Conservation (phyloP, 2,329 filamentous ascomycete genomes). For the Apiospora saccharicola region DNA sequence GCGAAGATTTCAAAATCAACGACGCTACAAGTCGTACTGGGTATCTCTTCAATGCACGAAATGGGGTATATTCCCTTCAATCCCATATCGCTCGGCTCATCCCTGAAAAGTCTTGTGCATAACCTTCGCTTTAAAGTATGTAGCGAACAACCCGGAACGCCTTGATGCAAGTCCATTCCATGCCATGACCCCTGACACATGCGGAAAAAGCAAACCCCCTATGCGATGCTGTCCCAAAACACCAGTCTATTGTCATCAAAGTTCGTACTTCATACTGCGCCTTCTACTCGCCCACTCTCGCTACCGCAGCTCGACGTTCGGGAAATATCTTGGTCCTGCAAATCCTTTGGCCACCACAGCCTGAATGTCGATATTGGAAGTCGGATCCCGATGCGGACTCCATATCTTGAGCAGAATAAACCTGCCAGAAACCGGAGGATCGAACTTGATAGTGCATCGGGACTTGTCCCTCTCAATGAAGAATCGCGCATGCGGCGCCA, state of each 20-base stretch:
- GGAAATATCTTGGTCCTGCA: constrained; percentile 85
- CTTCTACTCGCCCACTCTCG: not conserved
- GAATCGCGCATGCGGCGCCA: constrained; percentile 81
- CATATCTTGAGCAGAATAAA: constrained; percentile 92
- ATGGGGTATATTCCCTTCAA: constrained; percentile 14
- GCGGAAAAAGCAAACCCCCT: not conserved
- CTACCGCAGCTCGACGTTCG: constrained; percentile 69
- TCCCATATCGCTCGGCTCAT: not conserved
- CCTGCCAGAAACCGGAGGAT: constrained; percentile 80
- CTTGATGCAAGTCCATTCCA: constrained; percentile 12
- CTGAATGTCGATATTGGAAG: constrained; percentile 86
- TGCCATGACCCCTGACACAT: not conserved
- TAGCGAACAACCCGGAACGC: constrained; percentile 14
- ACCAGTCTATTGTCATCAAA: constrained; percentile 16
- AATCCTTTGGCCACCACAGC: constrained; percentile 84
- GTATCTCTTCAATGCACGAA: constrained; percentile 10
- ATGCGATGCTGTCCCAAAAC: not conserved
- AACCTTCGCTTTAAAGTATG: not conserved
- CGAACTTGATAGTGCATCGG: constrained; percentile 86
- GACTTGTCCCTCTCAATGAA: constrained; percentile 83
- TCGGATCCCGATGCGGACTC: constrained; percentile 73
- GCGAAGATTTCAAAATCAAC: not conserved
- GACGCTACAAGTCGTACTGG: not conserved
- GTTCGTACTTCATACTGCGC: not conserved
- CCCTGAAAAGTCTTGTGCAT: not conserved